Evolutionary conservation across 2,329 filamentous ascomycete species (phyloP).

Genomic region (Botrytis elliptica): DNA sequence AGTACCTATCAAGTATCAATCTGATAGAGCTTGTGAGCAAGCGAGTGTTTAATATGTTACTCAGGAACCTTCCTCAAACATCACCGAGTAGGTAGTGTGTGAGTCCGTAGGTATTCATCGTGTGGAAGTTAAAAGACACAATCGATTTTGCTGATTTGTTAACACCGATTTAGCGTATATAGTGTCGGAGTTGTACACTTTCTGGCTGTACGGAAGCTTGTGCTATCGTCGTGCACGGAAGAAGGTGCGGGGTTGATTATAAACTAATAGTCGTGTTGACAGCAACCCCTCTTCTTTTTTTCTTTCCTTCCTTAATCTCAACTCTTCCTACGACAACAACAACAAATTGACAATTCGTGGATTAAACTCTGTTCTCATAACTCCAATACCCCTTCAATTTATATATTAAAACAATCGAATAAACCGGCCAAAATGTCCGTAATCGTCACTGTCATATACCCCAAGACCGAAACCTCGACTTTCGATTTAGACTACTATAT

Average conservation of each 20-base stretch:
- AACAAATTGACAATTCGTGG: background rate
- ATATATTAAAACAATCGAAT: no score
- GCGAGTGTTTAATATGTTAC: background rate
- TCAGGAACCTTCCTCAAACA: background rate
- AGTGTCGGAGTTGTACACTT: background rate
- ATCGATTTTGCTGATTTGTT: background rate
- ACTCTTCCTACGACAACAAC: background rate
- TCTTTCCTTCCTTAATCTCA: background rate
- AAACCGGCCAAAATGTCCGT: slow-evolving; percentile 6
- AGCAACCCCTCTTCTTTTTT: background rate
- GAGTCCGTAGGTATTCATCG: background rate
- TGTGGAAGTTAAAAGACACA: background rate
- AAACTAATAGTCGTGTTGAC: background rate
- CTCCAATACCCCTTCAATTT: no score
- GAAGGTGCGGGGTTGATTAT: background rate
- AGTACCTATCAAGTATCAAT: background rate
- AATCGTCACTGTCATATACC: slow-evolving; percentile 14
- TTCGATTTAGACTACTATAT: slow-evolving; percentile 14
- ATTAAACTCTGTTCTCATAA: no score
- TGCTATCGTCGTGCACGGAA: background rate
- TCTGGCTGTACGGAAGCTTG: background rate
- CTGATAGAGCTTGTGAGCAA: background rate
- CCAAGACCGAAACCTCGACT: slow-evolving; percentile 17
- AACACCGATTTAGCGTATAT: background rate
- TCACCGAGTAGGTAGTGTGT: background rate